Conservation (phyloP, 106 monocot genomes). For the Apostasia shenzhenica region DNA sequence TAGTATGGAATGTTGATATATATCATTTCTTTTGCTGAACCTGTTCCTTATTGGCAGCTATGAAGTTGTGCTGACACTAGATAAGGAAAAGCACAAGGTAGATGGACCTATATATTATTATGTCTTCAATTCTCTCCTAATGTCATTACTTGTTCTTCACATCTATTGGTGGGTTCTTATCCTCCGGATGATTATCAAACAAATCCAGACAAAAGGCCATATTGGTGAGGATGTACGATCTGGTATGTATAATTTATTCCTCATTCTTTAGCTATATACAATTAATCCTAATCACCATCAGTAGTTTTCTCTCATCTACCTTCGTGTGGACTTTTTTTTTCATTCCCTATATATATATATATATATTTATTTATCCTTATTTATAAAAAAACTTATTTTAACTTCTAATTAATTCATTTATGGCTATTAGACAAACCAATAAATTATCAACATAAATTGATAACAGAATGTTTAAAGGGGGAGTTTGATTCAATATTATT, state of each 20-base stretch:
- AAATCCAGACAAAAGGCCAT: slow-evolving; percentile 22
- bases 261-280: not conserved
- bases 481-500: too few relatives aligned
- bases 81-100: slow-evolving; percentile 44
- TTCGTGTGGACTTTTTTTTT: not conserved
- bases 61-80: slow-evolving; percentile 43
- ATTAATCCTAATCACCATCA: not conserved
- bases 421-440: too few relatives aligned
- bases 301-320: too few relatives aligned
- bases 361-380: not conserved
- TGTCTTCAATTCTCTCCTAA: slow-evolving; percentile 56
- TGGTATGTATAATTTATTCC: slow-evolving; percentile 10
- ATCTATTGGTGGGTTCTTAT: slow-evolving; percentile 48
- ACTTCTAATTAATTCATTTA: too few relatives aligned
- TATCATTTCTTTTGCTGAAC: not conserved
- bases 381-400: too few relatives aligned
- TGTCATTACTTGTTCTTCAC: slow-evolving; percentile 40
- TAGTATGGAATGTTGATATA: not conserved
- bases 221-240: slow-evolving; percentile 47
- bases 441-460: too few relatives aligned
- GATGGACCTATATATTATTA: slow-evolving; percentile 73
- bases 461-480: too few relatives aligned
- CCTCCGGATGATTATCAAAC: slow-evolving; percentile 26
- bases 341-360: not conserved
- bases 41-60: slow-evolving; percentile 22